A percentile compares a stretch with the other conserved stretches of the same genome.
Conservation (phyloP, 2,329 filamentous ascomycete species). For the Trichoderma sp. region DNA sequence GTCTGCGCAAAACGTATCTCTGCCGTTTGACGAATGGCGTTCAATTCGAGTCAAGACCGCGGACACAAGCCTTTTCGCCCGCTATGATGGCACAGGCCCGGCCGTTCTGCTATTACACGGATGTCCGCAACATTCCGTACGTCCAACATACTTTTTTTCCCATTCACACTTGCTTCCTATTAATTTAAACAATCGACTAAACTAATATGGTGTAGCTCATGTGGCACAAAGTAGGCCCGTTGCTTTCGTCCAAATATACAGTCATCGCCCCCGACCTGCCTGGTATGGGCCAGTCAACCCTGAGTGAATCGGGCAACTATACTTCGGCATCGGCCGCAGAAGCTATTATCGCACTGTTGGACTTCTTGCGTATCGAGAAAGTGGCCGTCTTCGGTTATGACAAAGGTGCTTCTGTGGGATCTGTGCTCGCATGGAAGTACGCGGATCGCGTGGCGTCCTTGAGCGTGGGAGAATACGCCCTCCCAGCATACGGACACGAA, state of each 20-base stretch:
- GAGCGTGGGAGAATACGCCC: conserved; percentile 39
- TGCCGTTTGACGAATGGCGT: conserved; percentile 8
- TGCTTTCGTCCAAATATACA: conserved; percentile 43
- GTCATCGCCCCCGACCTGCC: conserved; percentile 44
- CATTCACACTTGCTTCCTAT: not conserved
- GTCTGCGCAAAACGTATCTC: not conserved
- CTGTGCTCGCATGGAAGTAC: conserved; percentile 40
- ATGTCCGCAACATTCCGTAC: conserved; percentile 12
- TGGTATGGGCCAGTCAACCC: conserved; percentile 41
- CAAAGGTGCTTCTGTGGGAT: conserved; percentile 44
- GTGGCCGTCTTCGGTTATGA: conserved; percentile 46
- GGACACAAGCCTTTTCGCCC: not conserved
- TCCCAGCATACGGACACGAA: conserved; percentile 45
- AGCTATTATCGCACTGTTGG: conserved; percentile 39
- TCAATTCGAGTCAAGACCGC: conserved; percentile 3
- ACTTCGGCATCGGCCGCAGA: conserved; percentile 40
- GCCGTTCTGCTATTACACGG: not conserved
- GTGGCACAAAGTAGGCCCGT: conserved; percentile 40
- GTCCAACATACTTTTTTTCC: not conserved
- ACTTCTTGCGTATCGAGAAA: conserved; percentile 42
- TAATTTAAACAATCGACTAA: too few relatives aligned
- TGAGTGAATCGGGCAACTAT: conserved; percentile 40
- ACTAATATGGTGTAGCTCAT: conserved; percentile 23
- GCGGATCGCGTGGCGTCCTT: conserved; percentile 36
- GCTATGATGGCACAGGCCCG: not conserved